These are phyloP conservation scores for Lachancea cidri DNA, from an alignment of 805 yeast genomes.

Conservation along the genomic window DNA sequence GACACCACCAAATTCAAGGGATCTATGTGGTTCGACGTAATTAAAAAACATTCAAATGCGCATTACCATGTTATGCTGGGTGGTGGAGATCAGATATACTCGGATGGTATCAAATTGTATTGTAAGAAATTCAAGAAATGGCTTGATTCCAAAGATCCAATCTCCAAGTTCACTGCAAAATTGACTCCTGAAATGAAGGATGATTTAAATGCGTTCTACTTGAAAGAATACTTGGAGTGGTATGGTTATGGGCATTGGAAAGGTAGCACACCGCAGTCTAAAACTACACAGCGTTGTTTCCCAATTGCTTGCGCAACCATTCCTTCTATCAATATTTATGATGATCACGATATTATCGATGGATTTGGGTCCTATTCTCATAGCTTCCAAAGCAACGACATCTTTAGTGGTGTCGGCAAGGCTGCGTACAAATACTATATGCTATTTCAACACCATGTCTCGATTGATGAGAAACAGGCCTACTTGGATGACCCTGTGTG, in stretches of 20 bases:
- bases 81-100: slow-evolving; percentile 94
- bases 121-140: slow-evolving; percentile 54
- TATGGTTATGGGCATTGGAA: slow-evolving; percentile 86
- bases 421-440: slow-evolving; percentile 81
- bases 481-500: slow-evolving; percentile 47
- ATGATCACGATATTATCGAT: slow-evolving; percentile 95
- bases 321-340: slow-evolving; percentile 82
- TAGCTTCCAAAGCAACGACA: slow-evolving; percentile 62
- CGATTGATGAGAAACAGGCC: slow-evolving; percentile 40
- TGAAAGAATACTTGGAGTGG: slow-evolving; percentile 77
- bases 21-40: slow-evolving; percentile 81
- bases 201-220: slow-evolving; percentile 62
- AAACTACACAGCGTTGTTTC: slow-evolving; percentile 59
- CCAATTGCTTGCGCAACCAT: slow-evolving; percentile 77
- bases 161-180: slow-evolving; percentile 40
- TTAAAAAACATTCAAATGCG: slow-evolving; percentile 57
- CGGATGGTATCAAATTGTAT: slow-evolving; percentile 68
- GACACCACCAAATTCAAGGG: slow-evolving; percentile 65
- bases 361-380: slow-evolving; percentile 90
- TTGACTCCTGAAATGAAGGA: slow-evolving; percentile 43
- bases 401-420: slow-evolving; percentile 68
- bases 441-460: slow-evolving; percentile 84
- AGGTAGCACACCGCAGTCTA: slow-evolving; percentile 51
- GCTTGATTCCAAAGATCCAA: slow-evolving; percentile 50
- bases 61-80: slow-evolving; percentile 92